Conservation (phyloP, 768 basidiomycete species). For the Collybia mongolica region DNA sequence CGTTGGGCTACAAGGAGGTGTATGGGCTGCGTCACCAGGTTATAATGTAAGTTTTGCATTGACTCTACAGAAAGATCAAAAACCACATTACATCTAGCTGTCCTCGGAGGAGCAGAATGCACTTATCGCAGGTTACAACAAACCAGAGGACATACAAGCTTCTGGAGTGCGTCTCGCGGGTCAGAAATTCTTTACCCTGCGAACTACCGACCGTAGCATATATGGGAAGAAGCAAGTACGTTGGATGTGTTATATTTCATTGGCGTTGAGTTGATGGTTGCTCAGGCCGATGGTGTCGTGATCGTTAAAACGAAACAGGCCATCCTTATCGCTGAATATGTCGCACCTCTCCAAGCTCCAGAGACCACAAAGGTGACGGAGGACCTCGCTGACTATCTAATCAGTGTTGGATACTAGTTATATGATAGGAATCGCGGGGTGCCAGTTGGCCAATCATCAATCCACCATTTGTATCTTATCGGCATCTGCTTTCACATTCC, state of each 20-base stretch:
- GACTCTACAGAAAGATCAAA: neutral
- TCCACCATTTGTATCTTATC: conserved; percentile 16
- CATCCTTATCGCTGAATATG: conserved; percentile 80
- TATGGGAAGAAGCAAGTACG: conserved; percentile 80
- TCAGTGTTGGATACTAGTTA: conserved; percentile 49
- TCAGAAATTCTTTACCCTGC: conserved; percentile 74
- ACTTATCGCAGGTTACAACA: conserved; percentile 45
- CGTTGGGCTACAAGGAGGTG: conserved; percentile 68
- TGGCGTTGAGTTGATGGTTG: neutral
- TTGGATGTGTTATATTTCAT: conserved; percentile 4
- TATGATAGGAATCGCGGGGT: conserved; percentile 2
- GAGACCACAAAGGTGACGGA: conserved; percentile 71
- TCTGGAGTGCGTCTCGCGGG: conserved; percentile 64
- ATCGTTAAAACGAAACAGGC: conserved; percentile 84
- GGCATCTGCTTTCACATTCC: neutral
- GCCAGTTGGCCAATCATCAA: conserved; percentile 2
- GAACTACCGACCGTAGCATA: conserved; percentile 47
- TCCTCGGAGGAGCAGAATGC: conserved; percentile 62
- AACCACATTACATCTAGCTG: conserved; percentile 42
- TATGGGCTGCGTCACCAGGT: conserved; percentile 68
- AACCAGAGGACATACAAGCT: conserved; percentile 40
- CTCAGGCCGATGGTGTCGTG: conserved; percentile 70
- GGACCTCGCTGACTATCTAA: conserved; percentile 77
- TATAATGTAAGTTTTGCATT: conserved; percentile 48
- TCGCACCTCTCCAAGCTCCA: conserved; percentile 56